These are phyloP conservation scores for Spinellus fusiger DNA, from an alignment of 192 early-diverging fungal species.

Conservation along the genomic window DNA sequence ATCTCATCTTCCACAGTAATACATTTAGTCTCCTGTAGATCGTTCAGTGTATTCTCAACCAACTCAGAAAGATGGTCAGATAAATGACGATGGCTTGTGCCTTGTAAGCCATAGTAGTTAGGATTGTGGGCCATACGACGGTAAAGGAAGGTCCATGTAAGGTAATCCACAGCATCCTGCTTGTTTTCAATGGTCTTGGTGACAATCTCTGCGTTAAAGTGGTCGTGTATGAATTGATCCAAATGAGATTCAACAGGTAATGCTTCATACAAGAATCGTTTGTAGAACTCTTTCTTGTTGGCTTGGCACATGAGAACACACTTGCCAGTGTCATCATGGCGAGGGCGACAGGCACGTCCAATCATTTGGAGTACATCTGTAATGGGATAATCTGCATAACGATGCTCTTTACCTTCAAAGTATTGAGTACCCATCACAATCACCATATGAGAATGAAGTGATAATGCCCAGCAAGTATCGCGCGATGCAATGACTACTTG, in stretches of 20 bases:
- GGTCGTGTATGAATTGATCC: conserved; percentile 92
- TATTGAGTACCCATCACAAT: conserved; percentile 96
- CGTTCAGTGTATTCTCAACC: conserved; percentile 85
- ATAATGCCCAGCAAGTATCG: conserved; percentile 90
- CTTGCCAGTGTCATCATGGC: conserved; percentile 55
- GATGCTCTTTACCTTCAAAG: conserved; percentile 90
- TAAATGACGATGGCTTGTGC: conserved; percentile 80
- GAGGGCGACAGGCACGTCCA: conserved; percentile 79
- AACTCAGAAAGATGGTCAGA: conserved; percentile 92
- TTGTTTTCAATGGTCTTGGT: conserved; percentile 94
- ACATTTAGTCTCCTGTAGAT: conserved; percentile 85
- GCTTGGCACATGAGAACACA: conserved; percentile 93
- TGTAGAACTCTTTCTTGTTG: conserved; percentile 95
- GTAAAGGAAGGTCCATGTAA: conserved; percentile 99
- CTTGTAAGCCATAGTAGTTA: conserved; percentile 92
- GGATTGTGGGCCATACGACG: conserved; percentile 95
- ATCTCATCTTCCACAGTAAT: conserved; percentile 62
- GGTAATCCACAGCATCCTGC: conserved; percentile 97
- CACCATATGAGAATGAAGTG: conserved; percentile 76
- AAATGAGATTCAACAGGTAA: conserved; percentile 93
- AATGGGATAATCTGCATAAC: conserved; percentile 93
- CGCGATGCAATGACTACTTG: conserved; percentile 87
- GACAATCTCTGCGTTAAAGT: conserved; percentile 95
- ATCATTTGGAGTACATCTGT: conserved; percentile 98
- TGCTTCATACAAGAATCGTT: conserved; percentile 95